A percentile compares a stretch with the other conserved stretches of the same genome.
These are phyloP conservation scores for Hypoxylon lienhwacheense DNA, from an alignment of 495 filamentous ascomycete species.

Conservation along the genomic window DNA sequence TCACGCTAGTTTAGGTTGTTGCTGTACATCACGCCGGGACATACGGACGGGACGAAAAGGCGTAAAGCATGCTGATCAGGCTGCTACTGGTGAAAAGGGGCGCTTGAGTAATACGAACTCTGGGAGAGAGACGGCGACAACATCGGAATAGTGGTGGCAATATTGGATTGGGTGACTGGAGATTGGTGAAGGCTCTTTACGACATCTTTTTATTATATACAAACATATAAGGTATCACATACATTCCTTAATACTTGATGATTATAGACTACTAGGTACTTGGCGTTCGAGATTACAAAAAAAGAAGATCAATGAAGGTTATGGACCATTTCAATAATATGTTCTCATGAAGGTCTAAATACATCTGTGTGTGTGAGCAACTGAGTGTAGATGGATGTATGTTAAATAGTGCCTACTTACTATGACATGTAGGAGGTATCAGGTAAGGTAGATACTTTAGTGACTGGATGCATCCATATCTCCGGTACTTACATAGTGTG, in stretches of 20 bases:
- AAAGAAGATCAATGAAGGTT: too few species aligned
- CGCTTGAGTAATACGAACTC: slow-evolving; percentile 9
- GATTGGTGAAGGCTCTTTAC: neutral
- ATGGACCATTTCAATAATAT: too few species aligned
- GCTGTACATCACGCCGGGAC: slow-evolving; percentile 64
- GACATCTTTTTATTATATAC: neutral
- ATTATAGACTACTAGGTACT: neutral
- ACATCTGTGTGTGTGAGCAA: too few species aligned
- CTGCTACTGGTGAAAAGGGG: slow-evolving; percentile 7
- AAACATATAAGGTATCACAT: neutral
- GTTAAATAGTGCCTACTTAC: too few species aligned
- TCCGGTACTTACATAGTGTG: too few species aligned
- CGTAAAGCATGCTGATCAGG: slow-evolving; percentile 13
- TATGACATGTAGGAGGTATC: too few species aligned
- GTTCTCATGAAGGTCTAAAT: too few species aligned
- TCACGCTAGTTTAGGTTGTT: slow-evolving; percentile 74
- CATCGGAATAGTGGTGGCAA: slow-evolving; percentile 3
- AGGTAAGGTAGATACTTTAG: too few species aligned
- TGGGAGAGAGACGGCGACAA: slow-evolving; percentile 8
- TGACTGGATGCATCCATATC: too few species aligned
- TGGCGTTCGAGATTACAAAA: neutral
- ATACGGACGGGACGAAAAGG: slow-evolving; percentile 56
- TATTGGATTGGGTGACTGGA: neutral
- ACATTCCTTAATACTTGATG: slow-evolving; percentile 3
- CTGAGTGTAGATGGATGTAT: too few species aligned